phyloP scores from a whole-genome alignment of 441 rosid genomes.

The Populus hybrid region DNA sequence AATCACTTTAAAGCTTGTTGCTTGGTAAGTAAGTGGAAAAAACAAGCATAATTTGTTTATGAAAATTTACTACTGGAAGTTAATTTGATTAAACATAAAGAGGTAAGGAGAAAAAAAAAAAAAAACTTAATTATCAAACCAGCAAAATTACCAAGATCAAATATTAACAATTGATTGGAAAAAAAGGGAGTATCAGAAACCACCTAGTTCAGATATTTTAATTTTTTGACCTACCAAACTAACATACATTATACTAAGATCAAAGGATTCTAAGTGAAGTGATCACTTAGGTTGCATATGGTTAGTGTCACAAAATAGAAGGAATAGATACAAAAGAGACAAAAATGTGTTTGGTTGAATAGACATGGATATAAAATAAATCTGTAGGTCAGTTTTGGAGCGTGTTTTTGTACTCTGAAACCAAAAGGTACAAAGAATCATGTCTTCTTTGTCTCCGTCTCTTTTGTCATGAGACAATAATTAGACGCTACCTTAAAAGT shows the following conservation, averaged over 20 bases:
- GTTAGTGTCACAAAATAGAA: too few relatives aligned
- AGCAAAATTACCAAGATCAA: not conserved
- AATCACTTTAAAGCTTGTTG: slow-evolving; percentile 17
- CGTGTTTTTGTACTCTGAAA: not conserved
- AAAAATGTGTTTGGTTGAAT: not conserved
- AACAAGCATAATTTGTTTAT: slow-evolving; percentile 12
- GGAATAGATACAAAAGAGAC: not conserved
- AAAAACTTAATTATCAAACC: not conserved
- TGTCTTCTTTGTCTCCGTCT: not conserved
- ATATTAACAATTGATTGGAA: not conserved
- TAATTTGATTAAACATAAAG: not conserved
- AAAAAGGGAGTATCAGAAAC: not conserved
- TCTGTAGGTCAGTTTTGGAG: not conserved
- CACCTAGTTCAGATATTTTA: not conserved
- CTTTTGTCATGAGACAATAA: not conserved
- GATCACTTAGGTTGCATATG: not conserved
- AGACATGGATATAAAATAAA: not conserved
- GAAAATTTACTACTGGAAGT: not conserved
- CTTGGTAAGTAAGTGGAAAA: not conserved
- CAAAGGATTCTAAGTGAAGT: not conserved
- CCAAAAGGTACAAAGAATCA: not conserved
- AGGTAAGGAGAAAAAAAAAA: not conserved
- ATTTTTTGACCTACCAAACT: not conserved
- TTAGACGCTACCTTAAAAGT: not conserved
- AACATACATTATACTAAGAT: not conserved